Evolutionary conservation across 345 rosid species (phyloP), one percentile per base, ranked within the genome.

Genomic region (Eucalyptus caleyi): DNA sequence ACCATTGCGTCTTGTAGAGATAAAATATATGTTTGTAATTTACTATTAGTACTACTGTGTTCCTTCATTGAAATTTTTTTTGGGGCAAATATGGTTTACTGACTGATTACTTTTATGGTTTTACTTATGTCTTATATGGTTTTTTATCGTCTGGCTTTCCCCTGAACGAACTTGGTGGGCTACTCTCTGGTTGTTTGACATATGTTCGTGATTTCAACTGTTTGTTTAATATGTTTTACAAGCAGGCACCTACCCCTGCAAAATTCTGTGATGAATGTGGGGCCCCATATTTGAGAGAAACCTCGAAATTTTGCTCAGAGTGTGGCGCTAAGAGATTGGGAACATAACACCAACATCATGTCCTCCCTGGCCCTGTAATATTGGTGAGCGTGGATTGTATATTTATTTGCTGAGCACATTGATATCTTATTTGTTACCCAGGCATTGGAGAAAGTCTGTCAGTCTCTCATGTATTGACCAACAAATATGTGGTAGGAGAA

Each of bases 191-290:
- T 30, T 86, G 60, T 37, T 69, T 69, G 81, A 32, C 42, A 10
- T 77, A 19, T 37, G 47, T 19, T 87, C 18, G 4, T 37, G 77
- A 47, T 37, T 56, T 60, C 32, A 56, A 62, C 72, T 24, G 30
- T 59, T 54, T 16, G 50, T 87, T 65, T 87, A 47, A 62, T 87
- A 6, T 51, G 67, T 11, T 86, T 86, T 86, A 53, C 62, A 86
- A 87, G 65, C 93, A 96, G 97, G 94, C 95, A 19, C 86, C 94
- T 9, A 90, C 95, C 90, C 97, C 98, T 7, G 97, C 97, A 16
- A 97, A 96, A 90, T 97, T 90, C 88, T 97, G 99, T 72, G 98
- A 97, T 90, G 97, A 96, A 93, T 96, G 99, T 89, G 99, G 99
- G 23, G 94, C 97, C 40, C 95, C 93, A 53, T 97, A 97, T 90